Percentiles rank a stretch among this genome's conserved stretches.
These are phyloP conservation scores for Avicennia marina DNA, from an alignment of 257 asterid species.

Conservation along the genomic window DNA sequence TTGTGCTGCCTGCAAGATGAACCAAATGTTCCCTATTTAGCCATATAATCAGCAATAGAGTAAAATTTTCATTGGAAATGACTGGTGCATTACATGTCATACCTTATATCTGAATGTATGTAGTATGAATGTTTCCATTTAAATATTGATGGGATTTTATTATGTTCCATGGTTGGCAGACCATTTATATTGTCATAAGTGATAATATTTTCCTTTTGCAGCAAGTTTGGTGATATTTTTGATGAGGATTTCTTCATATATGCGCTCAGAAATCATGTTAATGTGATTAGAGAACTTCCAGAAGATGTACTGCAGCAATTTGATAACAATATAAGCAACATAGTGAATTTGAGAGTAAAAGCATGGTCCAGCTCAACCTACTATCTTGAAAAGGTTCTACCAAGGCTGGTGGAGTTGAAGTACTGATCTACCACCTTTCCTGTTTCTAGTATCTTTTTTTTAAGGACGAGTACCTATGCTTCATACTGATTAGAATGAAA, in stretches of 20 bases:
- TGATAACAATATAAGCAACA: conserved; percentile 79
- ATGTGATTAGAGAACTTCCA: conserved; percentile 73
- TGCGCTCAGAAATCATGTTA: conserved; percentile 88
- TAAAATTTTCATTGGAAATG: not conserved
- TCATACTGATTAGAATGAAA: too few species aligned
- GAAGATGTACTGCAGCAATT: conserved; percentile 70
- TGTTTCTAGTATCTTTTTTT: too few species aligned
- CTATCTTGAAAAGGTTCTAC: conserved; percentile 87
- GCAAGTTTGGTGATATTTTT: conserved; percentile 91
- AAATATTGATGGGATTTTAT: not conserved
- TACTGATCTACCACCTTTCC: conserved; percentile 34
- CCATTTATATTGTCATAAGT: not conserved
- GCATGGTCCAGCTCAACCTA: conserved; percentile 89
- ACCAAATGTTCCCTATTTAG: too few species aligned
- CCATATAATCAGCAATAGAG: too few species aligned
- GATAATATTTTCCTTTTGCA: conserved; percentile 33
- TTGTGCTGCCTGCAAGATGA: too few species aligned
- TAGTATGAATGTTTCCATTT: not conserved
- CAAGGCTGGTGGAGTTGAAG: conserved; percentile 77
- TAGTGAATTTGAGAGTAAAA: conserved; percentile 88
- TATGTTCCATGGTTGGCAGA: conserved; percentile 1
- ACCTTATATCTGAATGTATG: not conserved
- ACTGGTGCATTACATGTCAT: not conserved
- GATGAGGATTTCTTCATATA: conserved; percentile 98
- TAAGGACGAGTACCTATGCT: too few species aligned